Evolutionary conservation across 2,329 filamentous ascomycete genomes (phyloP).

Genomic region (Furcasterigmium furcatum): DNA sequence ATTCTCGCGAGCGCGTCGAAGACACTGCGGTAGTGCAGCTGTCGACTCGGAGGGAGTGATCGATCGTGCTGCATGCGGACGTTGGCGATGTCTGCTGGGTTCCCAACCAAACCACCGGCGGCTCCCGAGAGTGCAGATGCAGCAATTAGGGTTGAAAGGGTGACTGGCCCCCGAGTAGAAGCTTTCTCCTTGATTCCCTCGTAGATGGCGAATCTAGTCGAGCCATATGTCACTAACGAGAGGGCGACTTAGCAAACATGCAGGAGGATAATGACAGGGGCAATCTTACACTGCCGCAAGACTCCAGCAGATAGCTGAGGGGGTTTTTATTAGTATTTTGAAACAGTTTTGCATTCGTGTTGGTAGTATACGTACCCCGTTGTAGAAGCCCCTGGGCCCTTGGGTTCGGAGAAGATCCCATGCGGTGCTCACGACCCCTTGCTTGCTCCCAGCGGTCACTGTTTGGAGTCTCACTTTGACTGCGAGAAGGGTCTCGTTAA

Average conservation of each 20-base stretch:
- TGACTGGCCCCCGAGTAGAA: neutral
- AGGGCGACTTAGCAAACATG: too few species aligned
- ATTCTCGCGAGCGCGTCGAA: neutral
- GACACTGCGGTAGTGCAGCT: too few species aligned
- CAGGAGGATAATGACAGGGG: neutral
- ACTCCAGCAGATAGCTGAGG: neutral
- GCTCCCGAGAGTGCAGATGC: neutral
- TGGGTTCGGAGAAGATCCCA: neutral
- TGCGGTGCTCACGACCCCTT: neutral
- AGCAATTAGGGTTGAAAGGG: neutral
- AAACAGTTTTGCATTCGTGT: neutral
- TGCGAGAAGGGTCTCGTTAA: neutral
- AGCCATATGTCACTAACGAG: neutral
- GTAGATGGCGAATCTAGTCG: neutral
- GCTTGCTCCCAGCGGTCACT: neutral
- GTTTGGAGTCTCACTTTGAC: constrained; percentile 1
- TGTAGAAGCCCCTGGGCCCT: neutral
- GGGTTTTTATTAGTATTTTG: too few species aligned
- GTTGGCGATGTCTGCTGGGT: neutral
- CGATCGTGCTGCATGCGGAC: neutral
- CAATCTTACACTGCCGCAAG: neutral
- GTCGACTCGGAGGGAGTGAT: neutral
- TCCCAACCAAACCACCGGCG: neutral
- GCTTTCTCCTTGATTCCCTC: neutral
- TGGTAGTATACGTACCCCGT: neutral